Evolutionary conservation across 2,329 filamentous ascomycete genomes (phyloP).

Genomic region (Ciborinia camelliae): DNA sequence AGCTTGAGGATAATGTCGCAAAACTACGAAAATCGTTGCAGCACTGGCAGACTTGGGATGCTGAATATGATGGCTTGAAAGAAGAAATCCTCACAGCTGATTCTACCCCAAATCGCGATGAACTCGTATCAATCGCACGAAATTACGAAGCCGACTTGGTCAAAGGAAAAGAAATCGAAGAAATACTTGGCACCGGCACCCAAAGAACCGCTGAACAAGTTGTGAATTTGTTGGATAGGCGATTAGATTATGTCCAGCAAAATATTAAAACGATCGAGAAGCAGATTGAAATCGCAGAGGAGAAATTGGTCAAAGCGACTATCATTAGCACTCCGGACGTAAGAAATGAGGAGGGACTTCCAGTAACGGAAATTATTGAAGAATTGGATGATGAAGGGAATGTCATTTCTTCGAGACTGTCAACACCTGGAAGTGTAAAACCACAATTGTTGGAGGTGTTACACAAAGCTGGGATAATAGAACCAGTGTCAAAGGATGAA

Average conservation of each 20-base stretch:
- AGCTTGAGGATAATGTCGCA: slow-evolving; percentile 71
- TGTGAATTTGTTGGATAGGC: slow-evolving; percentile 63
- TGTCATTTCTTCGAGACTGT: slow-evolving; percentile 65
- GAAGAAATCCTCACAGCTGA: slow-evolving; percentile 63
- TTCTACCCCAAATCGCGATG: slow-evolving; percentile 46
- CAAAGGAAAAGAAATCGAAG: slow-evolving; percentile 54
- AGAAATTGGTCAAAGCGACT: slow-evolving; percentile 63
- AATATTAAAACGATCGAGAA: slow-evolving; percentile 75
- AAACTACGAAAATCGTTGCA: slow-evolving; percentile 73
- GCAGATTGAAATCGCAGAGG: slow-evolving; percentile 62
- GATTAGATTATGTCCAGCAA: slow-evolving; percentile 84
- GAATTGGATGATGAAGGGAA: slow-evolving; percentile 89
- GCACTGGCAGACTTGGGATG: slow-evolving; percentile 88
- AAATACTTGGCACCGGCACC: slow-evolving; percentile 41
- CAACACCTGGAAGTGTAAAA: slow-evolving; percentile 64
- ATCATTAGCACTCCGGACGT: slow-evolving; percentile 58
- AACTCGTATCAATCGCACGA: slow-evolving; percentile 51
- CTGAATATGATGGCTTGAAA: slow-evolving; percentile 85
- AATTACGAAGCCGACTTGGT: slow-evolving; percentile 57
- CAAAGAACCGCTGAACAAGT: slow-evolving; percentile 61
- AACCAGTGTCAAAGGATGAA: slow-evolving; percentile 16
- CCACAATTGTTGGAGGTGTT: slow-evolving; percentile 68
- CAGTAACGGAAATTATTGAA: slow-evolving; percentile 88
- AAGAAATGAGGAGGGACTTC: slow-evolving; percentile 65
- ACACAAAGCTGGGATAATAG: slow-evolving; percentile 66